Conservation (phyloP, 345 rosid species). For the Kandelia obovata region DNA sequence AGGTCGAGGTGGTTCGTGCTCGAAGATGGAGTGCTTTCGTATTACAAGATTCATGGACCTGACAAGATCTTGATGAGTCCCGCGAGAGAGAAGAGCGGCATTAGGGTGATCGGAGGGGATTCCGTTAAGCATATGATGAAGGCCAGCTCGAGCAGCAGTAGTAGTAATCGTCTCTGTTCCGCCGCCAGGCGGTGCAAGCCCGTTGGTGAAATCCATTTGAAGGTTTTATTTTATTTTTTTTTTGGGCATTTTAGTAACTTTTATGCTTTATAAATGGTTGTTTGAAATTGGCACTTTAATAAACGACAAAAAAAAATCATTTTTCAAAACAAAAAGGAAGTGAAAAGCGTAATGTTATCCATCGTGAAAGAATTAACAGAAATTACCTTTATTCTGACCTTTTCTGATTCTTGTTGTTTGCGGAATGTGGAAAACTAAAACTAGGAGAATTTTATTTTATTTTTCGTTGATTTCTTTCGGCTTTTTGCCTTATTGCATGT, state of each 20-base stretch:
- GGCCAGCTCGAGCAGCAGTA: constrained; percentile 51
- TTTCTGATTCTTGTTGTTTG: constrained; percentile 11
- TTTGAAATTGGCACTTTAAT: not conserved
- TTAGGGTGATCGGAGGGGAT: constrained; percentile 79
- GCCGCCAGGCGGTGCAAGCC: constrained; percentile 59
- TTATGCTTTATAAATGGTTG: not conserved
- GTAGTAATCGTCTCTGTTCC: constrained; percentile 33
- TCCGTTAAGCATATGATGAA: constrained; percentile 75
- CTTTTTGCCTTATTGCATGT: not conserved
- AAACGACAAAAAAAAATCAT: no score
- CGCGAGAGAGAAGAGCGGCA: constrained; percentile 51
- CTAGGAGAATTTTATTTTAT: not conserved
- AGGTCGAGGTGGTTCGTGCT: constrained; percentile 84
- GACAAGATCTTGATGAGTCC: constrained; percentile 76
- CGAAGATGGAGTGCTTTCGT: constrained; percentile 80
- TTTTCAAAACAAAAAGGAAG: no score
- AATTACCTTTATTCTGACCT: not conserved
- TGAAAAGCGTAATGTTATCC: no score
- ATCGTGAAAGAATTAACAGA: no score
- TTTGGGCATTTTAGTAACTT: not conserved
- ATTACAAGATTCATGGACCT: constrained; percentile 91
- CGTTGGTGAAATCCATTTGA: constrained; percentile 86
- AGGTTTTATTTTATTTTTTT: constrained; percentile 45
- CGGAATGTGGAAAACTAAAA: not conserved
- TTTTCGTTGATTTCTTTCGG: not conserved